phyloP scores from a whole-genome alignment of 305 asterid species.

The Fraxinus platypoda region DNA sequence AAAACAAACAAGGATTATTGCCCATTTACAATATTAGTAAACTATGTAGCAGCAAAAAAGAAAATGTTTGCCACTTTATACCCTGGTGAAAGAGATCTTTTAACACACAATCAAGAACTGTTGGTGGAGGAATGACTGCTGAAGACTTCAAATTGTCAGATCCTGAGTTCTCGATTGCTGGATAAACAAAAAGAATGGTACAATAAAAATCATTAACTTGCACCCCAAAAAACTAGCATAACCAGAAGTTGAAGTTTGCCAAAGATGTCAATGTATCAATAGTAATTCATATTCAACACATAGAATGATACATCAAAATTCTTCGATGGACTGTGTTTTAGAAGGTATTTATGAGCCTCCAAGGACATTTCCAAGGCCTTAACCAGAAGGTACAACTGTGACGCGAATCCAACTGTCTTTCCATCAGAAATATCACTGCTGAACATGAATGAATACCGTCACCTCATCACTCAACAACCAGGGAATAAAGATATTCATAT shows the following conservation, averaged over 20 bases:
- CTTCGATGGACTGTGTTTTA: too few relatives aligned
- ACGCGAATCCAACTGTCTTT: constrained; percentile 76
- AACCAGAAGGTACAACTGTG: constrained; percentile 77
- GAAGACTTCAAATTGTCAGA: constrained; percentile 69
- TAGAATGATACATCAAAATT: constrained; percentile 3
- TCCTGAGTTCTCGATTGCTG: constrained; percentile 56
- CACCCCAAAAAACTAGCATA: constrained; percentile 6
- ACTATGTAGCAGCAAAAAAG: constrained; percentile 13
- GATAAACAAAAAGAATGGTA: constrained; percentile 2
- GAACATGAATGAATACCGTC: constrained; percentile 29
- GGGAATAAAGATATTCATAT: constrained; percentile 5
- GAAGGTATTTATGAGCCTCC: too few relatives aligned
- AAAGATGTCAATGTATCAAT: background rate
- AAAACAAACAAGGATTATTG: constrained; percentile 8
- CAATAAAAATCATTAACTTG: constrained; percentile 3
- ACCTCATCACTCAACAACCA: constrained; percentile 23
- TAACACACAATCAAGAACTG: constrained; percentile 97
- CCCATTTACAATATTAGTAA: constrained; percentile 13
- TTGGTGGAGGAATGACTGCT: constrained; percentile 91
- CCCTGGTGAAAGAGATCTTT: constrained; percentile 92
- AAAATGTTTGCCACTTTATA: constrained; percentile 17
- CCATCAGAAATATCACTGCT: constrained; percentile 53
- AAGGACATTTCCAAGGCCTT: constrained; percentile 73
- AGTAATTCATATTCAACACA: constrained; percentile 18
- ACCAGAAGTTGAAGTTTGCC: constrained; percentile 7